Conservation (phyloP, 2,329 filamentous ascomycete genomes). For the Aureobasidium sp. region DNA sequence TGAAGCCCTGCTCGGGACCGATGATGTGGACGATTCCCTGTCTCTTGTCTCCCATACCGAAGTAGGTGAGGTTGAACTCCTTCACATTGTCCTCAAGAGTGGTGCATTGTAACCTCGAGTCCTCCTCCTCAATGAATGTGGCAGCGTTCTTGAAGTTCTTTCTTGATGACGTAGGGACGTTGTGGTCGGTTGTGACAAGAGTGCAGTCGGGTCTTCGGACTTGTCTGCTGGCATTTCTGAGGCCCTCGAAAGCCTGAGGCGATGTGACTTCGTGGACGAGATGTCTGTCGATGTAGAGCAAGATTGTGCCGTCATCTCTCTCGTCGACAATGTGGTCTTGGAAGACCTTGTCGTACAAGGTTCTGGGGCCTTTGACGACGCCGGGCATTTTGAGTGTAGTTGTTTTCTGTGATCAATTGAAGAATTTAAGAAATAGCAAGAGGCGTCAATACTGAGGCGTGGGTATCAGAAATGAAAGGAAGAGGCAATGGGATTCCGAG, state of each 20-base stretch:
- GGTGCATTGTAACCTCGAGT: constrained; percentile 86
- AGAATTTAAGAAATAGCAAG: neutral
- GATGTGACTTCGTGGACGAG: constrained; percentile 98
- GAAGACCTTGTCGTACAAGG: constrained; percentile 97
- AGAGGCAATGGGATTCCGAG: neutral
- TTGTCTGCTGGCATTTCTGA: constrained; percentile 77
- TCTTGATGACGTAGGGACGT: constrained; percentile 83
- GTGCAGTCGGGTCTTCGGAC: constrained; percentile 95
- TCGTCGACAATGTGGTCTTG: constrained; percentile 90
- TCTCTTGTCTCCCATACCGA: constrained; percentile 89
- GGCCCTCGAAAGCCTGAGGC: constrained; percentile 94
- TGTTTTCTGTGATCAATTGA: neutral
- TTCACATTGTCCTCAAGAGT: constrained; percentile 97
- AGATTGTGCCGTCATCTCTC: constrained; percentile 83
- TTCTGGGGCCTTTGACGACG: constrained; percentile 39
- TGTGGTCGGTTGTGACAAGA: constrained; percentile 93
- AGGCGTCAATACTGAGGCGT: neutral
- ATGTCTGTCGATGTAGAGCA: constrained; percentile 94
- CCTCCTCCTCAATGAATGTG: constrained; percentile 88
- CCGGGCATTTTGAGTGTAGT: constrained; percentile 20
- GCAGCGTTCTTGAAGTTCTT: constrained; percentile 91
- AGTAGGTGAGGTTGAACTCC: constrained; percentile 93
- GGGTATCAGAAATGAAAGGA: neutral
- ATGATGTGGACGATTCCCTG: constrained; percentile 99
- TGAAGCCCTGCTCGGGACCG: constrained; percentile 97